These are phyloP conservation scores for Rhodofomes roseus DNA, from an alignment of 1,284 basidiomycete genomes.

Conservation along the genomic window DNA sequence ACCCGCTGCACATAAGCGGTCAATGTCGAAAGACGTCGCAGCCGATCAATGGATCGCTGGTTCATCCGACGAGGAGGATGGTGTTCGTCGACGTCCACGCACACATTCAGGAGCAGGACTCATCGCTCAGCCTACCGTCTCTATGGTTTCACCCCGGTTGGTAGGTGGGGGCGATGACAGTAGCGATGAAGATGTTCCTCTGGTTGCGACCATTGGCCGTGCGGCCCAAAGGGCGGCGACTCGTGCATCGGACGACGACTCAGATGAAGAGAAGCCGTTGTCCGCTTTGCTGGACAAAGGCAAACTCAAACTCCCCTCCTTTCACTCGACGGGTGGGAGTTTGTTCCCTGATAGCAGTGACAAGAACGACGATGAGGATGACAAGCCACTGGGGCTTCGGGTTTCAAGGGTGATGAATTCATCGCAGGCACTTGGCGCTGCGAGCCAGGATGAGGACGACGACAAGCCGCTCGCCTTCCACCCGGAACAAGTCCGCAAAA, in stretches of 20 bases:
- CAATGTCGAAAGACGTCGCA: slow-evolving; percentile 22
- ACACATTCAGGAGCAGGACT: slow-evolving; percentile 53
- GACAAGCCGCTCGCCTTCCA: slow-evolving; percentile 62
- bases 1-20: slow-evolving; percentile 21
- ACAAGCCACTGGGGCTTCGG: slow-evolving; percentile 64
- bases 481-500: slow-evolving; percentile 71
- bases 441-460: slow-evolving; percentile 34
- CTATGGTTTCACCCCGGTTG: slow-evolving; percentile 12
- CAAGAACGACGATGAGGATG: slow-evolving; percentile 43
- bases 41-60: slow-evolving; percentile 52
- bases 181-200: slow-evolving; percentile 74
- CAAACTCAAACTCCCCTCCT: slow-evolving; percentile 40
- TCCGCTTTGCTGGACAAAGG: slow-evolving; percentile 55
- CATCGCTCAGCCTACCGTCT: slow-evolving; percentile 20
- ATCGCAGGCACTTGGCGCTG: neutral
- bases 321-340: slow-evolving; percentile 40
- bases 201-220: slow-evolving; percentile 58
- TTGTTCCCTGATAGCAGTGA: slow-evolving; percentile 20
- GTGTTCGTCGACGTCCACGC: slow-evolving; percentile 32
- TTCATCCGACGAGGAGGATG: slow-evolving; percentile 59
- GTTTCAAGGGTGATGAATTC: slow-evolving; percentile 34
- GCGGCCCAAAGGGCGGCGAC: slow-evolving; percentile 40
- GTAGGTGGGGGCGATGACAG: slow-evolving; percentile 38
- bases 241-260: slow-evolving; percentile 38
- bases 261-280: slow-evolving; percentile 74